Percentiles rank a stretch among this genome's conserved stretches.
Conservation (phyloP, 768 basidiomycete species). For the Kwoniella mangroviensis region DNA sequence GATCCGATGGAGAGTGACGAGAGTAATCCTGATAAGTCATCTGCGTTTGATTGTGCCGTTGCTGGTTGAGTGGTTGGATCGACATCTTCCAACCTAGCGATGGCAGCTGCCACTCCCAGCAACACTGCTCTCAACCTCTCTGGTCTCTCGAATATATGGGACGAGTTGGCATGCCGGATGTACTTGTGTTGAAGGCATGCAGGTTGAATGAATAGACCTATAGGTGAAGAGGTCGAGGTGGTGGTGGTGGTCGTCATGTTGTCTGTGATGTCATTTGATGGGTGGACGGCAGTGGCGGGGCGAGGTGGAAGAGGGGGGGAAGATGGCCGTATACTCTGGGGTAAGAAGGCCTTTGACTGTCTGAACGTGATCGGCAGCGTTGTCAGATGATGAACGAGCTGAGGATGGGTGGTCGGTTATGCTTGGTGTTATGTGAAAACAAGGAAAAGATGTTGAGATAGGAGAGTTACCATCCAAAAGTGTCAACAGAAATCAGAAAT, state of each 20-base stretch:
- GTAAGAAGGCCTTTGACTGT: too few species aligned
- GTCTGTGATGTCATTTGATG: slow-evolving; percentile 14
- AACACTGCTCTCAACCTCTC: slow-evolving; percentile 85
- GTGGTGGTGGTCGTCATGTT: neutral
- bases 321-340: too few species aligned
- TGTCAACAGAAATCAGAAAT: too few species aligned
- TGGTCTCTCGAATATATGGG: slow-evolving; percentile 84
- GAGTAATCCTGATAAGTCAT: slow-evolving; percentile 43
- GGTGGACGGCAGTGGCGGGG: slow-evolving; percentile 5
- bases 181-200: slow-evolving; percentile 61
- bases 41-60: slow-evolving; percentile 21
- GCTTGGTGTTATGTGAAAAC: too few species aligned
- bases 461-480: too few species aligned
- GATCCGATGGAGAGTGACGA: slow-evolving; percentile 31
- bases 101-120: slow-evolving; percentile 77
- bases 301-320: neutral
- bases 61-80: slow-evolving; percentile 4
- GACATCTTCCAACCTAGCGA: slow-evolving; percentile 70
- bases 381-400: too few species aligned
- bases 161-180: slow-evolving; percentile 75
- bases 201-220: slow-evolving; percentile 58
- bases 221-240: slow-evolving; percentile 2
- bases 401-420: too few species aligned
- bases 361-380: too few species aligned
- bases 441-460: too few species aligned